phyloP scores from a whole-genome alignment of 495 filamentous ascomycete species.

The Terfezia boudieri region DNA sequence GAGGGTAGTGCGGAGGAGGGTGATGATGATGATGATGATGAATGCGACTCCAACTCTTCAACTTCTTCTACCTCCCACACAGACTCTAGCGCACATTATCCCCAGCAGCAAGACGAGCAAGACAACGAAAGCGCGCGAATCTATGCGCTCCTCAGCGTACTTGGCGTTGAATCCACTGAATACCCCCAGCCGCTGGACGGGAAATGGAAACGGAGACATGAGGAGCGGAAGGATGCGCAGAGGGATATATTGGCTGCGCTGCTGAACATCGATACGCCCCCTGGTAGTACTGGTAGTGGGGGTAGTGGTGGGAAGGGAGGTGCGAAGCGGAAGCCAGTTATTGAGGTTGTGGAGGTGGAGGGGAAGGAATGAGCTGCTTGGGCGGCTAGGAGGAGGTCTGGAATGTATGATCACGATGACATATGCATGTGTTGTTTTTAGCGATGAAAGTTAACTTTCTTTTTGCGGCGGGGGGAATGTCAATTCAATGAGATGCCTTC shows the following conservation, averaged over 20 bases:
- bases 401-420: background rate
- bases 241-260: background rate
- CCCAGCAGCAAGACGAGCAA: background rate
- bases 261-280: background rate
- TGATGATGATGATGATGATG: background rate
- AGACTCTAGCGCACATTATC: background rate
- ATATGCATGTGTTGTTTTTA: background rate
- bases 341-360: constrained; percentile 31
- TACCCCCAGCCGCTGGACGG: too few relatives aligned
- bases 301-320: background rate
- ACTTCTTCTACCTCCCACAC: background rate
- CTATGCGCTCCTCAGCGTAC: background rate
- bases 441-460: too few relatives aligned
- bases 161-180: background rate
- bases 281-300: background rate
- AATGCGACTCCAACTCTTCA: background rate
- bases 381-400: background rate
- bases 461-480: too few relatives aligned
- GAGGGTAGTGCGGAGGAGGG: background rate
- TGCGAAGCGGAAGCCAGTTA: background rate
- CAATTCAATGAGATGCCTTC: too few relatives aligned
- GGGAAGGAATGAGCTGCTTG: constrained; percentile 31
- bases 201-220: background rate
- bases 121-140: background rate
- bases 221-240: background rate